phyloP scores from a whole-genome alignment of 139 green algal genomes.

The Closterium sp. region DNA sequence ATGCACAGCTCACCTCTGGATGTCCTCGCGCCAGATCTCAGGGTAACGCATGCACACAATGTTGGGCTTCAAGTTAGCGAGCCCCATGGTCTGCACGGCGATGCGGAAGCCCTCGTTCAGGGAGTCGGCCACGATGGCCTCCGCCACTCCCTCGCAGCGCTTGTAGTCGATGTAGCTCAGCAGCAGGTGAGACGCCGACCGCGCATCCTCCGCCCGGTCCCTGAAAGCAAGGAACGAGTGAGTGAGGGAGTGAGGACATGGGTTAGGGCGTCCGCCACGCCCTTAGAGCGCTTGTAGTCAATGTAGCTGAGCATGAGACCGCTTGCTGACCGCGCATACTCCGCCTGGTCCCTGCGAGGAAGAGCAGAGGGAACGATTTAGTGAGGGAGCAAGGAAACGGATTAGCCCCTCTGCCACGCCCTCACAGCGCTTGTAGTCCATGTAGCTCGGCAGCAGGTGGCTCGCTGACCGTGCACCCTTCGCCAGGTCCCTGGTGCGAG shows the following conservation, averaged over 20 bases:
- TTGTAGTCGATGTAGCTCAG: slow-evolving; percentile 51
- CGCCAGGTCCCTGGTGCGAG: background rate
- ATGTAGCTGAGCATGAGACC: slow-evolving; percentile 40
- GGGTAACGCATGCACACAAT: slow-evolving; percentile 55
- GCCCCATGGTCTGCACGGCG: slow-evolving; percentile 49
- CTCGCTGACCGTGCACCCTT: slow-evolving; percentile 34
- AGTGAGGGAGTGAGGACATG: background rate
- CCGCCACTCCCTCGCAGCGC: slow-evolving; percentile 51
- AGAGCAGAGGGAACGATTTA: too few species aligned
- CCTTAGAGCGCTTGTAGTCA: slow-evolving; percentile 48
- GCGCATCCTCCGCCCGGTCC: slow-evolving; percentile 33
- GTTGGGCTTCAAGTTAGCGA: slow-evolving; percentile 55
- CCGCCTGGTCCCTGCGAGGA: background rate
- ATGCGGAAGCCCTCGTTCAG: slow-evolving; percentile 47
- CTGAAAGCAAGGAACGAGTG: background rate
- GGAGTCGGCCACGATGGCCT: slow-evolving; percentile 44
- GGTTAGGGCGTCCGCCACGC: slow-evolving; percentile 48
- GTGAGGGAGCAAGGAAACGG: too few species aligned
- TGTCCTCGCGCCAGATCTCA: slow-evolving; percentile 44
- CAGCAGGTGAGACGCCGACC: slow-evolving; percentile 16
- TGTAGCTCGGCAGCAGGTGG: slow-evolving; percentile 39
- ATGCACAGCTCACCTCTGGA: slow-evolving; percentile 10
- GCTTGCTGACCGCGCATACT: slow-evolving; percentile 31
- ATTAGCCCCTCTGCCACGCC: slow-evolving; percentile 50
- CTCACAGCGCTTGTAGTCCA: slow-evolving; percentile 51